A percentile compares a stretch with the other conserved stretches of the same genome.
Conservation (phyloP, 768 basidiomycete genomes). For the Agaricus blazei region DNA sequence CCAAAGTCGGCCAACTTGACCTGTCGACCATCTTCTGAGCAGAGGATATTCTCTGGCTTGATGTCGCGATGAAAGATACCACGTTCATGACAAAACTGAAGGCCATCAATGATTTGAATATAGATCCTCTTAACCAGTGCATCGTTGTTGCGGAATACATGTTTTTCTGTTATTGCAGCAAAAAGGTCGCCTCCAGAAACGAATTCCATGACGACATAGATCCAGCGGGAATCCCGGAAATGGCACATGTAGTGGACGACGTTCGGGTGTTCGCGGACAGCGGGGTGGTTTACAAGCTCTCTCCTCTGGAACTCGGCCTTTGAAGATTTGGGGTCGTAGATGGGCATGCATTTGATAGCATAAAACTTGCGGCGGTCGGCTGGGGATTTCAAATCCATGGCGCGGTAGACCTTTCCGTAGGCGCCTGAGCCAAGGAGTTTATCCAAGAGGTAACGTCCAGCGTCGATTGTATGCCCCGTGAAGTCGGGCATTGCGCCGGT, state of each 20-base stretch:
- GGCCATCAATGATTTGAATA: slow-evolving; percentile 75
- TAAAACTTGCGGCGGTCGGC: slow-evolving; percentile 37
- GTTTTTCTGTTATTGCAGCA: slow-evolving; percentile 55
- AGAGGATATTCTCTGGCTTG: slow-evolving; percentile 81
- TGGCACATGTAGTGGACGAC: slow-evolving; percentile 67
- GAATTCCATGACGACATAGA: slow-evolving; percentile 65
- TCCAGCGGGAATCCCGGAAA: slow-evolving; percentile 51
- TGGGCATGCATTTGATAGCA: slow-evolving; percentile 75
- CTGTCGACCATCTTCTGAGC: slow-evolving; percentile 42
- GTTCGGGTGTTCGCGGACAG: slow-evolving; percentile 50
- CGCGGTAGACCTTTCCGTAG: slow-evolving; percentile 75
- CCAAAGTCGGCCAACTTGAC: slow-evolving; percentile 79
- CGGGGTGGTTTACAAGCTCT: slow-evolving; percentile 58
- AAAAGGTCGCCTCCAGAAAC: slow-evolving; percentile 65
- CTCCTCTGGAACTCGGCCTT: slow-evolving; percentile 58
- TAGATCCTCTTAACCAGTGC: slow-evolving; percentile 62
- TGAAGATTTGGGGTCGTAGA: slow-evolving; percentile 46
- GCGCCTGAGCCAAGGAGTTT: slow-evolving; percentile 68
- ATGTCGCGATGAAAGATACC: slow-evolving; percentile 83
- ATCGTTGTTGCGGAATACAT: slow-evolving; percentile 52
- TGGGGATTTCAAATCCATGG: slow-evolving; percentile 44
- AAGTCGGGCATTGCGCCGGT: slow-evolving; percentile 46
- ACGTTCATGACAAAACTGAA: slow-evolving; percentile 65
- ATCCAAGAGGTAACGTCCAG: slow-evolving; percentile 56
- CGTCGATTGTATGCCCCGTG: slow-evolving; percentile 45